phyloP scores from a whole-genome alignment of 169 alveolate species.

The Cryptosporidium tyzzeri region DNA sequence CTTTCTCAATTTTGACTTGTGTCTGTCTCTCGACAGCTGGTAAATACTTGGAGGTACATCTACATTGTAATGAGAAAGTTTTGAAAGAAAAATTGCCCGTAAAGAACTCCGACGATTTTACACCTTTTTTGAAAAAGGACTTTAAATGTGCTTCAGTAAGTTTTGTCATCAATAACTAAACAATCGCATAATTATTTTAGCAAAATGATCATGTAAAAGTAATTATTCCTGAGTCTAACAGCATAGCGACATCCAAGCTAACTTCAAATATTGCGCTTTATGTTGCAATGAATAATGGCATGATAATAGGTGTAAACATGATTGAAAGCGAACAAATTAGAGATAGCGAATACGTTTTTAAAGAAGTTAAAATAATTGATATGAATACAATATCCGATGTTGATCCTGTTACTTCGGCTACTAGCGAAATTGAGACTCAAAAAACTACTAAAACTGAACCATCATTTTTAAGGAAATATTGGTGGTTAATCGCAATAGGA shows the following conservation, averaged over 20 bases:
- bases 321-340: background rate
- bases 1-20: background rate
- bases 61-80: conserved; percentile 5
- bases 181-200: background rate
- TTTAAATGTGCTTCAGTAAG: conserved; percentile 36
- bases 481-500: conserved; percentile 67
- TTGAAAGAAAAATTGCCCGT: background rate
- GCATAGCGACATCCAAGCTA: background rate
- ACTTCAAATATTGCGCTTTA: conserved; percentile 29
- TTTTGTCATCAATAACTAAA: background rate
- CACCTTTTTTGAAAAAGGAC: conserved; percentile 5
- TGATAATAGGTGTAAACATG: conserved; percentile 22
- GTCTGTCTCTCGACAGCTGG: background rate
- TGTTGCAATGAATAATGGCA: background rate
- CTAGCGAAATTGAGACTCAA: background rate
- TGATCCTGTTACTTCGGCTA: background rate
- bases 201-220: conserved; percentile 14
- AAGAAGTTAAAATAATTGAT: conserved; percentile 10
- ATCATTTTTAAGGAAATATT: conserved; percentile 47
- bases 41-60: background rate
- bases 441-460: conserved; percentile 6
- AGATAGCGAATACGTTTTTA: conserved; percentile 12
- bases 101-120: background rate
- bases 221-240: background rate
- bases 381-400: background rate